phyloP scores from a whole-genome alignment of 345 rosid genomes.

The Ceriops decandra region DNA sequence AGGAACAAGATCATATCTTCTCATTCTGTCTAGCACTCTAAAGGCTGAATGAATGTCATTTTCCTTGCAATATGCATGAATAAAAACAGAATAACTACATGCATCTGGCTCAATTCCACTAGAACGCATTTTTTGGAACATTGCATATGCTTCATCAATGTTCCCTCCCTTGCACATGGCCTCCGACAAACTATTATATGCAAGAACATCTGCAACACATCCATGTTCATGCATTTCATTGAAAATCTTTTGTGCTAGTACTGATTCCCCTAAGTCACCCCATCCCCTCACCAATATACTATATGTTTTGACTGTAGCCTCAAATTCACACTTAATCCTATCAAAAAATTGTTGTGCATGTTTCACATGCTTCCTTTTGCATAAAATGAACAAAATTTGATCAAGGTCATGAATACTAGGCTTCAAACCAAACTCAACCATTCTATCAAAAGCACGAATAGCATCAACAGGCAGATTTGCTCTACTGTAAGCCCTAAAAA shows the following conservation, averaged over 20 bases:
- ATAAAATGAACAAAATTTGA: slow-evolving; percentile 50
- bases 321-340: slow-evolving; percentile 35
- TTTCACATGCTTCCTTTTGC: slow-evolving; percentile 61
- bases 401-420: slow-evolving; percentile 65
- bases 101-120: slow-evolving; percentile 59
- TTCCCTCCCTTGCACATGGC: slow-evolving; percentile 67
- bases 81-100: slow-evolving; percentile 56
- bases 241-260: slow-evolving; percentile 57
- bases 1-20: slow-evolving; percentile 54
- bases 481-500: slow-evolving; percentile 68
- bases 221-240: slow-evolving; percentile 61
- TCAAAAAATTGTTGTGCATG: slow-evolving; percentile 57
- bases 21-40: slow-evolving; percentile 74
- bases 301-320: slow-evolving; percentile 47
- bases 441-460: slow-evolving; percentile 61
- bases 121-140: slow-evolving; percentile 53
- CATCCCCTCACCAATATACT: slow-evolving; percentile 64
- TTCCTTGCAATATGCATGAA: slow-evolving; percentile 59
- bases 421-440: slow-evolving; percentile 72
- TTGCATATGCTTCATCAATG: slow-evolving; percentile 54
- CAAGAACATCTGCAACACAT: slow-evolving; percentile 48
- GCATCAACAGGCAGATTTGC: slow-evolving; percentile 74
- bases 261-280: slow-evolving; percentile 45
- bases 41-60: slow-evolving; percentile 60
- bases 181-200: slow-evolving; percentile 64